A percentile compares a stretch with the other conserved stretches of the same genome.
These are phyloP conservation scores for Chlorella ohadii DNA, from an alignment of 139 green algal genomes.

Conservation along the genomic window DNA sequence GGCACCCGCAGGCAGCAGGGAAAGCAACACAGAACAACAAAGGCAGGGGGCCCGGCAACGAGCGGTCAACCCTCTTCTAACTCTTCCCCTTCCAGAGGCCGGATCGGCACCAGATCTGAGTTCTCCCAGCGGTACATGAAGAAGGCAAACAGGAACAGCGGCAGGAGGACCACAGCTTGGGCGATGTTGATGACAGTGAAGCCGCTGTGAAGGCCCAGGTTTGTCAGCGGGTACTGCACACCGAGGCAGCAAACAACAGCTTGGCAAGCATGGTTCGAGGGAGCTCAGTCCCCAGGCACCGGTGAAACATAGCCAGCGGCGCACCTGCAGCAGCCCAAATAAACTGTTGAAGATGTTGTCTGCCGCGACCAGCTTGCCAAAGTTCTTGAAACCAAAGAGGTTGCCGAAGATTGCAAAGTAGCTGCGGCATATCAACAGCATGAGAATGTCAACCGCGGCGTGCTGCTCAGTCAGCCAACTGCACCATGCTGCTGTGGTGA, in stretches of 20 bases:
- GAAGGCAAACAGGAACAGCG: conserved; percentile 37
- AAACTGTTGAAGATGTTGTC: conserved; percentile 73
- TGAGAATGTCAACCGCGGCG: no score
- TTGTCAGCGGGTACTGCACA: conserved; percentile 53
- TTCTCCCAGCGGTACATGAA: conserved; percentile 54
- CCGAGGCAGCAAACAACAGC: no score
- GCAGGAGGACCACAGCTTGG: conserved; percentile 44
- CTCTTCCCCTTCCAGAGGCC: no score
- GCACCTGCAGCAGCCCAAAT: conserved; percentile 49
- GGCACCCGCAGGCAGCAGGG: no score
- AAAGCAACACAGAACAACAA: no score
- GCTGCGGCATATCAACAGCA: conserved; percentile 1
- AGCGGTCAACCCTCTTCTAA: no score
- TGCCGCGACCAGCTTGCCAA: conserved; percentile 66
- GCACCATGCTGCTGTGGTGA: background rate
- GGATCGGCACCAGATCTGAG: conserved; percentile 64
- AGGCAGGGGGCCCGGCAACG: no score
- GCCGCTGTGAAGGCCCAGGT: conserved; percentile 50
- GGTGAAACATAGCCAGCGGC: no score
- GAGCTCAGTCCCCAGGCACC: no score
- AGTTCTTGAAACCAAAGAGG: conserved; percentile 69
- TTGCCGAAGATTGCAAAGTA: conserved; percentile 74
- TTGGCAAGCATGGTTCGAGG: no score
- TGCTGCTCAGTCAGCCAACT: no score
- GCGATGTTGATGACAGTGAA: conserved; percentile 64